Base-by-base conservation (phyloP, 2,329 filamentous ascomycete genomes). In the Graphilbum fragrans region DNA sequence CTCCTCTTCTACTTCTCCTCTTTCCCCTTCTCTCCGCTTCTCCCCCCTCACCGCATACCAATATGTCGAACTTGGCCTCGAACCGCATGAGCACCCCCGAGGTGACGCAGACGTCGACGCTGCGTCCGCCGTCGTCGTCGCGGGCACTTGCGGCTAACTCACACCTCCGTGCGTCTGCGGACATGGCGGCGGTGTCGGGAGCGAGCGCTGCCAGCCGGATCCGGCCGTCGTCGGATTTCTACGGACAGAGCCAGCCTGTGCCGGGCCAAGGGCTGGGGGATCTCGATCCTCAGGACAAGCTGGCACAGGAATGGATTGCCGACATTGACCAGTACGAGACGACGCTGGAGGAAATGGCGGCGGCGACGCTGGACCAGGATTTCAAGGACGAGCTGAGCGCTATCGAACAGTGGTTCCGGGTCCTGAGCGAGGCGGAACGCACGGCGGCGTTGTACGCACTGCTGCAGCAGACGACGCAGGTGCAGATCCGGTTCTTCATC, bases 341-440 rank as follows among this genome's bases (percentile, higher is more conserved):
- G n/a, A 98, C 92, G 2, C 65, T 98, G 55, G 92, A 96, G 63
- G 92, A 98, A 60, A 98, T 98, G 92, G 92, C 92, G 35, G 88
- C 90, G 25, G 92, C 92, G 22, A 96, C 92, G n/a, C 70, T 96
- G 41, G 92, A 98, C 58, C 92, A 98, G 67, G 92, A 98, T 58
- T 98, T 98, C 71, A 98, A 98, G 67, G 92, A 96, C 63, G 92
- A 98, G 63, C 75, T 98, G 46, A 95, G 87, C 58, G 92, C 92
- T 52, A 98, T 98, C 57, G 92, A 98, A 66, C 92, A 98, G 69
- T 98, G 92, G 92, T 98, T 98, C 63, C 82, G 88, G 47, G 92
- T 98, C 41, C 69, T 98, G 49, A 96, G 90, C 57, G 92, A 96
- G 65, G 88, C 92, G 22, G 92, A 98, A 65, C 77, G 92, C 48